Conservation (phyloP, 352 stramenopile species). For the Phytophthora citrophthora region DNA sequence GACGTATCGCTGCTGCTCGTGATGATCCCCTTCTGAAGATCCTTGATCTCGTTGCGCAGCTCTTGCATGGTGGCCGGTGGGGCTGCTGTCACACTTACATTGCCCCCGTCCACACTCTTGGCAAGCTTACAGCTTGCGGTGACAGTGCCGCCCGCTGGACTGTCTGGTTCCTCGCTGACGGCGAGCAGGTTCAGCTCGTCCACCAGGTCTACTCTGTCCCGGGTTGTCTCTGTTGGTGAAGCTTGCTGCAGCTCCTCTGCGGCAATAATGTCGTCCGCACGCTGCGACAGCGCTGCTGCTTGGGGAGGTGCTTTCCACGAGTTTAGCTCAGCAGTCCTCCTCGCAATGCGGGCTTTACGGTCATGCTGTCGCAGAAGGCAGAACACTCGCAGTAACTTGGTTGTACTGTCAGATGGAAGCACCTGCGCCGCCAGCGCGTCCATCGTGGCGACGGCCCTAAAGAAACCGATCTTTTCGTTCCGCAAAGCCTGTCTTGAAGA, state of each 20-base stretch:
- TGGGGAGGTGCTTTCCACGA: conserved; percentile 9
- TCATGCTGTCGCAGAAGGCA: conserved; percentile 65
- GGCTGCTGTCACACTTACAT: conserved; percentile 13
- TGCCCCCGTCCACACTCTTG: conserved; percentile 7
- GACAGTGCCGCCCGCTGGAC: neutral
- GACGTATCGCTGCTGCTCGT: conserved; percentile 41
- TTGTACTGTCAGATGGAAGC: conserved; percentile 49
- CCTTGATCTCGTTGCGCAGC: conserved; percentile 49
- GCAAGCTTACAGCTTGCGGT: neutral
- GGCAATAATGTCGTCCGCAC: neutral
- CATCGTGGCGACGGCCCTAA: conserved; percentile 18
- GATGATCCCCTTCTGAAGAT: conserved; percentile 55
- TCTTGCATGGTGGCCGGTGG: conserved; percentile 12
- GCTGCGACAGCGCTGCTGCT: conserved; percentile 2
- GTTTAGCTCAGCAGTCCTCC: conserved; percentile 42
- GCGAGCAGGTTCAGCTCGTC: conserved; percentile 44
- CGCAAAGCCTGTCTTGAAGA: neutral
- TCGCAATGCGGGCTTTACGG: conserved; percentile 49
- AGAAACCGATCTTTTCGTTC: conserved; percentile 27
- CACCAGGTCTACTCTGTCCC: conserved; percentile 28
- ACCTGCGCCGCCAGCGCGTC: conserved; percentile 20
- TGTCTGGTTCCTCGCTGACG: conserved; percentile 25
- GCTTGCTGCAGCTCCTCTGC: conserved; percentile 16
- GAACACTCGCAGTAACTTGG: conserved; percentile 59
- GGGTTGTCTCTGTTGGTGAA: conserved; percentile 6